Evolutionary conservation across 495 filamentous ascomycete species (phyloP), one percentile per base, ranked within the genome.

Genomic region (Ascodesmis nigricans): DNA sequence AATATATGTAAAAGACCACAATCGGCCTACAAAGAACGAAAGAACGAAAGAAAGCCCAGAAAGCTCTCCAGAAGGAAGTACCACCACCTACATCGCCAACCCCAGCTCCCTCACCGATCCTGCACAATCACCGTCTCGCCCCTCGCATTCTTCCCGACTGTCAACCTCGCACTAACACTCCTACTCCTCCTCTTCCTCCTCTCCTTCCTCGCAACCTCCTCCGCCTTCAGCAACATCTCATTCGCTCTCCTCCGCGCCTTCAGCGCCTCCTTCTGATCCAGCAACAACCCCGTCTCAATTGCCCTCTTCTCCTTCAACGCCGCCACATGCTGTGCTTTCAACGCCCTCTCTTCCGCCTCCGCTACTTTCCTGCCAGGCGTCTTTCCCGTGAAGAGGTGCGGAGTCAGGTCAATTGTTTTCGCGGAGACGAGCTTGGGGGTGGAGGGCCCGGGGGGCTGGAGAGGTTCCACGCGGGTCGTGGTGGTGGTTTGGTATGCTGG

Each of bases 301-400:
- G 28, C 33, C 21, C 29, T 31, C 21, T 40, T 28, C 15, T 49
- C 14, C n/a, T 48, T 49, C n/a, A 34, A 22, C 10, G 46, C 41
- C 11, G 45, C 44, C 21, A 29, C 40, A 29, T 34, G 23, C 17
- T 38, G 35, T 11, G 49, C 21, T n/a, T 41, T 49, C 7, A 38
- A 13, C 9, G 46, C 46, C 18, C 45, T 50, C 28, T 49, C 46
- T 24, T 50, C 47, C 6, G 41, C 46, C 26, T 35, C 39, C 17
- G 40, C 43, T 3, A 42, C 34, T 42, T 45, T 49, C 31, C 49
- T 41, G n/a, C 49, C 47, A 3, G 46, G 41, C 4, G 47, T 40
- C 10, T 45, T 31, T 5, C 17, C 21, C 30, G 34, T 14, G 39
- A 48, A 36, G 35, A 39, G 9, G 24, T 33, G 13, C n/a, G 31